Percentiles rank a stretch among this genome's conserved stretches.
Evolutionary conservation across 2,329 filamentous ascomycete genomes (phyloP).

Genomic region (Colletotrichum sp.): DNA sequence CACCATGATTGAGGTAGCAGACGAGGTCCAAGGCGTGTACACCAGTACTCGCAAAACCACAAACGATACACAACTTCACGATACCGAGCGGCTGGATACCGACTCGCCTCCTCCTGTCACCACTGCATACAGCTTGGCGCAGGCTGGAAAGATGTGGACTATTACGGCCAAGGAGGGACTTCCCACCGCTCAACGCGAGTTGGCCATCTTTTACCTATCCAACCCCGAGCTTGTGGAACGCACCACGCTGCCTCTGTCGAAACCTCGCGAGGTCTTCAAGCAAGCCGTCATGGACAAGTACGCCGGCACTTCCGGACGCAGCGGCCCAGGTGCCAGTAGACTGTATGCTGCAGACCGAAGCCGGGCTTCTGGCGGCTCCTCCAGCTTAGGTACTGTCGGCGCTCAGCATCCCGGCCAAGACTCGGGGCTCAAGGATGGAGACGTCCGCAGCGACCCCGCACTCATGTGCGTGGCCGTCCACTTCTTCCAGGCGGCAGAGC

Average conservation of each 20-base stretch:
- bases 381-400: constrained; percentile 25
- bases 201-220: constrained; percentile 91
- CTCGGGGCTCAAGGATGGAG: constrained; percentile 42
- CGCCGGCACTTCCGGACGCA: constrained; percentile 39
- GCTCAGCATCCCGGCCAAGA: constrained; percentile 31
- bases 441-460: constrained; percentile 77
- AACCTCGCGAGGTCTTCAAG: constrained; percentile 89
- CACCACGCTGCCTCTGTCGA: constrained; percentile 82
- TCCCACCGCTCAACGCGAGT: constrained; percentile 86
- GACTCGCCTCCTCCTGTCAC: constrained; percentile 51
- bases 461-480: constrained; percentile 95
- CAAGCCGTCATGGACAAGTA: constrained; percentile 80
- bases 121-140: constrained; percentile 73
- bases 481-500: constrained; percentile 92
- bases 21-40: constrained; percentile 63
- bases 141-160: constrained; percentile 88
- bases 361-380: constrained; percentile 13
- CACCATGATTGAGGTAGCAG: constrained; percentile 72
- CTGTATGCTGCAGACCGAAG: constrained; percentile 23
- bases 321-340: constrained; percentile 16
- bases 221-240: constrained; percentile 85
- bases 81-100: constrained; percentile 21
- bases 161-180: constrained; percentile 94
- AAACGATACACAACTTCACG: constrained; percentile 32
- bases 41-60: constrained; percentile 63